Base-by-base conservation (phyloP, 768 basidiomycete species). In the Wakefieldia striispora region DNA sequence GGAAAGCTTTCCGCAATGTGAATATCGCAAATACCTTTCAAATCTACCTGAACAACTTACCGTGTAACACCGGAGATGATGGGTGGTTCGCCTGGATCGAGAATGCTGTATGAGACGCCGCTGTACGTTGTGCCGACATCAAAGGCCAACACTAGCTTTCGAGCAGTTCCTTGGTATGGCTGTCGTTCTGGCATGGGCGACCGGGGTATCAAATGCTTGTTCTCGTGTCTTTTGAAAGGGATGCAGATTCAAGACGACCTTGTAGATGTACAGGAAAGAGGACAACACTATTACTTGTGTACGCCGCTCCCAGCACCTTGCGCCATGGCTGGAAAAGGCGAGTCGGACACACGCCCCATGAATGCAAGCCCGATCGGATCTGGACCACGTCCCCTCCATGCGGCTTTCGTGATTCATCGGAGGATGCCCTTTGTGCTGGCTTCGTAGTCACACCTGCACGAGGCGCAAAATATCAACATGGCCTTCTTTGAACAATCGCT, bases 121-220 rank as follows among this genome's bases (percentile, higher is more conserved):
- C 78, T 79, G 40, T 64, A 78, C 3, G 76, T 80, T 1, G 75
- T 81, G 8, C 80, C 80, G 2, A 81, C 60, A 47, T 81, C 80
- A 33, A 81, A 75, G 0, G 77, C 77, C 21, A 81, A 53, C 5
- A 80, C 72, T 6, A 81, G 64, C 49, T 72, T 73, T 34, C 72
- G 71, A 26, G 57, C 49, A 8, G 65, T n/a, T 16, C 78, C 79
- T 26, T 56, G 59, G 64, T 75, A 77, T 2, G 71, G 68, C 27
- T 63, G 54, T 58, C 75, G 56, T 40, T 59, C 58, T 38, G 55
- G 57, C 67, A 70, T 68, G 17, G 4, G 31, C 43, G 7, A 19
- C 17, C 21, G 31, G 27, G 8, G 9, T 23, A 26, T 37, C 35
- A 36, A 4, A 4, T 12, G n/a, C n/a, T 37, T 35, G 19, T 12